Base-by-base conservation (phyloP, 176 grass and related monocot genomes). In the Puccinellia tenuiflora region DNA sequence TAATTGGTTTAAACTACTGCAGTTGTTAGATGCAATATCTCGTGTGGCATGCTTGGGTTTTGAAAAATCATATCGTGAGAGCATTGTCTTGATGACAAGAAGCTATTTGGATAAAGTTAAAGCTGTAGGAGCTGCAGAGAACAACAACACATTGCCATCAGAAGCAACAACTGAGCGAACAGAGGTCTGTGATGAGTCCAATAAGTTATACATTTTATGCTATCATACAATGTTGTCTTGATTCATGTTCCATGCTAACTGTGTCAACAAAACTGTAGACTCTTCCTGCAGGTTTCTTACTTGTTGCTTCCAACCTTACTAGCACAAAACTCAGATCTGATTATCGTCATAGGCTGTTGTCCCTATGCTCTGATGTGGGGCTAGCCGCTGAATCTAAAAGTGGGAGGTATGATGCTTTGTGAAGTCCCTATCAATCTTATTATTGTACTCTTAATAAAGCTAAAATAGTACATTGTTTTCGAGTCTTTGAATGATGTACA, bases 41-140 rank as follows among this genome's bases (percentile, higher is more conserved):
- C 93, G 77, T 76, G 93, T 98, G 86, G 93, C 96, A 40, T 95
- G 91, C 80, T 90, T 98, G 83, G 96, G 96, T 87, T 98, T 98
- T 81, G 96, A 98, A 88, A 98, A 98, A 81, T 96, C 96, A 17
- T 98, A 98, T 48, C 91, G 96, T 30, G 96, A 98, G 87, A 98
- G 92, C 74, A 83, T 95, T 91, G 96, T 98, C 64, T 89, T 98
- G 84, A 98, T 98, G 96, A 98, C 96, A 80, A 98, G 96, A 90
- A 98, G 96, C 79, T 98, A 98, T 80, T 90, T 98, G 24, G 93
- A 96, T 84, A 98, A 98, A 91, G 87, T 93, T 68, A 98, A 96
- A 88, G 88, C 85, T 85, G 75, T 89, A 39, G 96, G 85, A 83
- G 79, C 83, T 65, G 72, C 87, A 85, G 92, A 92, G 88, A 88